phyloP scores from a whole-genome alignment of 441 rosid genomes.

The Geranium incanum region DNA sequence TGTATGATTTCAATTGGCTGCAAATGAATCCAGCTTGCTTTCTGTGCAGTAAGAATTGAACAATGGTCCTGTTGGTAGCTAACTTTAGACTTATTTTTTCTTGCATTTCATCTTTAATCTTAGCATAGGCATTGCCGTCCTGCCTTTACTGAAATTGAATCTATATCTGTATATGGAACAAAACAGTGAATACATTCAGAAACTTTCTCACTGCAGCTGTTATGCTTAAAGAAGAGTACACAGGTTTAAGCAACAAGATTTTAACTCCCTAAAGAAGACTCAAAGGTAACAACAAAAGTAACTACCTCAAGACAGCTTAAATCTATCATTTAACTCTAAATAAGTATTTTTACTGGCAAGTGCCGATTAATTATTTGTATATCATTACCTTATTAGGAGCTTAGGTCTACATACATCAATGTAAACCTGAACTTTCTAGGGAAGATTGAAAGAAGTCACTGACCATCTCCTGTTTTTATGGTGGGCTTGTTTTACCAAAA shows the following conservation, averaged over 20 bases:
- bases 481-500: conserved; percentile 6
- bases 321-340: not conserved
- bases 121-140: conserved; percentile 1
- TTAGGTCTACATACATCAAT: not conserved
- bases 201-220: not conserved
- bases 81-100: conserved; percentile 5
- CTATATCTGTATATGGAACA: not conserved
- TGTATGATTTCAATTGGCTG: not conserved
- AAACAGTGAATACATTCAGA: conserved; percentile 2
- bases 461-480: conserved; percentile 6
- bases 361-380: not conserved
- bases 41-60: not conserved
- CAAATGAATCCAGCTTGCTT: not conserved
- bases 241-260: conserved; percentile 2
- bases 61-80: not conserved
- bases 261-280: not conserved
- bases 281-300: not conserved
- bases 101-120: not conserved
- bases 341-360: not conserved
- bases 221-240: not conserved
- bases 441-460: not conserved
- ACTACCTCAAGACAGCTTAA: not conserved
- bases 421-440: not conserved
- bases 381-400: not conserved
- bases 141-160: not conserved